Evolutionary conservation across 768 basidiomycete species (phyloP), one percentile per base, ranked within the genome.

Genomic region (Hericium coralloides): DNA sequence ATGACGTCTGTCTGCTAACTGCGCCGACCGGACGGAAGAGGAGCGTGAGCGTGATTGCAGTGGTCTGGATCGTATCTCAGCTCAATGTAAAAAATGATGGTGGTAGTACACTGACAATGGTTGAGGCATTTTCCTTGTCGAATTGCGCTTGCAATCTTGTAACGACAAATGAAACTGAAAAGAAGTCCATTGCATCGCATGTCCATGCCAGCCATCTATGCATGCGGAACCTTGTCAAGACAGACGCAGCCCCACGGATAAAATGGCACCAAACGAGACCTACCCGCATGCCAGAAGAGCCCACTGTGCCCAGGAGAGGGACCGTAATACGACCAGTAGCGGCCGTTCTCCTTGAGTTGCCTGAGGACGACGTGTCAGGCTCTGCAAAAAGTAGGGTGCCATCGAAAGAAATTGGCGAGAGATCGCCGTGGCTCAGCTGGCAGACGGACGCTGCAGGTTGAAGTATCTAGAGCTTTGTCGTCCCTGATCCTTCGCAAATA

Each of bases 31-130:
- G 87, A 58, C 95, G 83, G 76, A 98, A 88, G n/a, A 98, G 81
- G 1, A 98, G 77, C 0, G 95, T 97, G 51, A 97, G 77, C 6
- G 95, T 97, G 66, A 98, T 94, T 4, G 91, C 80, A 18, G 85
- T 84, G 50, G 90, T 89, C 78, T 79, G 56, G 20, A 12, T 17
- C 59, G 51, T 38, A 38, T 43, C 37, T 49, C 22, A 26, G 41
- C 12, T 25, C 53, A 22, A 6, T 39, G 43, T 14, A 59, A 52
- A 50, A 50, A 25, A 23, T 20, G 50, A 39, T 8, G 20, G 55
- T 15, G 10, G 48, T 14, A 59, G 15, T 45, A 12, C 36, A 67
- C 73, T 60, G 48, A 79, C 78, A 36, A 89, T 81, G 36, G 71
- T 63, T 38, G 72, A 59, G 3, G 74, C 73, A 0, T 60, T 6